Base-by-base conservation (phyloP, 2,329 filamentous ascomycete species). In the Arthrobotrys pseudoclavata region DNA sequence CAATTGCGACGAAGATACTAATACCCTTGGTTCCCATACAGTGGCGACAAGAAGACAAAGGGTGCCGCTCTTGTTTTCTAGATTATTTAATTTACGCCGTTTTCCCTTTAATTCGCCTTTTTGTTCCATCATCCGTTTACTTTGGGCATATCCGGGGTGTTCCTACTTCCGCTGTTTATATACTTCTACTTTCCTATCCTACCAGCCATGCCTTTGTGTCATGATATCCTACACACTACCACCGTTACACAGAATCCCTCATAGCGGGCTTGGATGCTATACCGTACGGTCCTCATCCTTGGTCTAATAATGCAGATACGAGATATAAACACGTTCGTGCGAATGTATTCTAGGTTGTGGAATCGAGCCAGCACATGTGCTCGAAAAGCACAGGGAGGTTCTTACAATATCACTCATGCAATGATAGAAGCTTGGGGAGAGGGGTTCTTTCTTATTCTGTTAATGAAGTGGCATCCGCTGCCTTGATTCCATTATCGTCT, bases 1-100 rank as follows among this genome's bases (percentile, higher is more conserved):
- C 3, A 6, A 18, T 20, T 63, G 18, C 24, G 6, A 29, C 47
- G 5, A 42, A 70, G 42, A 78, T 69, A 24, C 62, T 66, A 18
- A 75, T 66, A 31, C 61, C 76, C 79, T 80, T 81, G 79, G 64
- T 20, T 80, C 79, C 80, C 71, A 26, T 82, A 84, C 83, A 97
- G 96, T 91, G 96, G 96, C 91, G 96, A 99, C 92, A 99, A 99
- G 94, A 99, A 99, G 93, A 99, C 96, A 84, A 99, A 99, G 94
- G 96, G 96, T 92, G 96, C 96, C 84, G 96, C 96, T 87, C 91
- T 99, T 85, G 96, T 99, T 84, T 99, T 99, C 91, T 99, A 97
- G 91, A 88, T 89, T 87, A 85, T 84, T 87, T 87, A 84, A 84
- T 82, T 81, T 71, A 69, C 37, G 52, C 60, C 45, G 61, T 72